Evolutionary conservation across 2,329 filamentous ascomycete species (phyloP).

Genomic region (Fonsecaea erecta): DNA sequence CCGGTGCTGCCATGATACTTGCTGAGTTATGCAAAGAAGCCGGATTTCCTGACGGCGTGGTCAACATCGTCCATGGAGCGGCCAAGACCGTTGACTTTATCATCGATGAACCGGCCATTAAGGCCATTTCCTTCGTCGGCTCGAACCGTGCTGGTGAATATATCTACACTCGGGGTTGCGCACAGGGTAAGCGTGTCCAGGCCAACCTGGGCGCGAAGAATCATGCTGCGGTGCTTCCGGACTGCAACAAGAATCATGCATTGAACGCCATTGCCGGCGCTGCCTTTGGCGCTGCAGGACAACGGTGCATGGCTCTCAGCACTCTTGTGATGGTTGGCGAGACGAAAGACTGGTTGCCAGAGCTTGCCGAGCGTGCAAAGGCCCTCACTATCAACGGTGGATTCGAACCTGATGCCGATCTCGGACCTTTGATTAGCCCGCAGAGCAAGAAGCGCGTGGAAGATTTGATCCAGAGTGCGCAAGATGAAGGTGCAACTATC

Average conservation of each 20-base stretch:
- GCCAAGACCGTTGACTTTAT: constrained; percentile 71
- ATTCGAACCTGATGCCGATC: constrained; percentile 65
- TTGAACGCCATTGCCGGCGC: constrained; percentile 69
- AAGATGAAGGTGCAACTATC: constrained; percentile 67
- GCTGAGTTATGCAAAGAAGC: constrained; percentile 67
- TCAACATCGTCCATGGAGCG: constrained; percentile 70
- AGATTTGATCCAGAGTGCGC: constrained; percentile 63
- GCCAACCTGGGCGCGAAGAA: constrained; percentile 73
- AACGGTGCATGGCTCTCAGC: constrained; percentile 72
- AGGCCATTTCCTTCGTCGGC: constrained; percentile 71
- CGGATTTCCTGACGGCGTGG: constrained; percentile 67
- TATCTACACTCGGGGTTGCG: constrained; percentile 69
- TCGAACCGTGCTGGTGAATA: constrained; percentile 72
- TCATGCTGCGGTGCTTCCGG: constrained; percentile 68
- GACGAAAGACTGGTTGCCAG: constrained; percentile 67
- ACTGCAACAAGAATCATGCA: constrained; percentile 71
- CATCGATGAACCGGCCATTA: constrained; percentile 69
- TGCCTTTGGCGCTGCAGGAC: constrained; percentile 70
- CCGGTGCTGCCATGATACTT: constrained; percentile 69
- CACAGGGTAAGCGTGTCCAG: constrained; percentile 71
- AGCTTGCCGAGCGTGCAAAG: constrained; percentile 67
- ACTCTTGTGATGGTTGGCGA: constrained; percentile 68
- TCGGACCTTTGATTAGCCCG: constrained; percentile 68
- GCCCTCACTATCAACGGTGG: constrained; percentile 64
- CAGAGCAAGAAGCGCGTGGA: constrained; percentile 68